Percentiles rank a stretch among this genome's conserved stretches.
Evolutionary conservation across 805 yeast species (phyloP).

Genomic region (Wickerhamomyces alni): DNA sequence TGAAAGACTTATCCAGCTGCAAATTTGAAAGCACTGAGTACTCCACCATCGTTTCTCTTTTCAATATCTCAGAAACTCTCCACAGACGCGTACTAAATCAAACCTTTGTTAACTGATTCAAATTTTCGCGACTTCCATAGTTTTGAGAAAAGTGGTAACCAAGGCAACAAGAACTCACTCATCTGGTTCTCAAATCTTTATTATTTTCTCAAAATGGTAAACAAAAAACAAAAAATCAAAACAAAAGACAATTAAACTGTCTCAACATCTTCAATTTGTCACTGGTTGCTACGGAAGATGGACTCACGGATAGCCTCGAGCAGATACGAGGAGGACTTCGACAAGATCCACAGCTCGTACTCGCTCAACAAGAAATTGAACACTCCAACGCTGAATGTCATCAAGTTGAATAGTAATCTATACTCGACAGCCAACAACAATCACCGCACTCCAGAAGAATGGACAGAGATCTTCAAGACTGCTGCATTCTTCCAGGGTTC

Average conservation of each 20-base stretch:
- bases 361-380: constrained; percentile 2
- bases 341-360: constrained; percentile 3
- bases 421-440: constrained; percentile 11
- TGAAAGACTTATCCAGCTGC: constrained; percentile 30
- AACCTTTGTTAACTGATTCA: too few species aligned
- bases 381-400: constrained; percentile 19
- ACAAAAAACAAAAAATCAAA: background rate
- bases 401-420: constrained; percentile 17
- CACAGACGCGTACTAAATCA: background rate
- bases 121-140: too few species aligned
- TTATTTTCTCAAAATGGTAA: constrained; percentile 1
- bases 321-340: constrained; percentile 18
- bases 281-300: too few species aligned
- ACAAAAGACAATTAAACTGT: background rate
- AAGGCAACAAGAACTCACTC: too few species aligned
- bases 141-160: too few species aligned
- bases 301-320: constrained; percentile 20
- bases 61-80: background rate
- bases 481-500: constrained; percentile 49
- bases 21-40: constrained; percentile 3
- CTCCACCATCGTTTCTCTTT: background rate
- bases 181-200: too few species aligned
- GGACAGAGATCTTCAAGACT: constrained; percentile 38
- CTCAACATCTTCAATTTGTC: too few species aligned
- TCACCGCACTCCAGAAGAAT: constrained; percentile 22